These are phyloP conservation scores for Arachis monticola DNA, from an alignment of 331 rosid genomes.

Conservation along the genomic window DNA sequence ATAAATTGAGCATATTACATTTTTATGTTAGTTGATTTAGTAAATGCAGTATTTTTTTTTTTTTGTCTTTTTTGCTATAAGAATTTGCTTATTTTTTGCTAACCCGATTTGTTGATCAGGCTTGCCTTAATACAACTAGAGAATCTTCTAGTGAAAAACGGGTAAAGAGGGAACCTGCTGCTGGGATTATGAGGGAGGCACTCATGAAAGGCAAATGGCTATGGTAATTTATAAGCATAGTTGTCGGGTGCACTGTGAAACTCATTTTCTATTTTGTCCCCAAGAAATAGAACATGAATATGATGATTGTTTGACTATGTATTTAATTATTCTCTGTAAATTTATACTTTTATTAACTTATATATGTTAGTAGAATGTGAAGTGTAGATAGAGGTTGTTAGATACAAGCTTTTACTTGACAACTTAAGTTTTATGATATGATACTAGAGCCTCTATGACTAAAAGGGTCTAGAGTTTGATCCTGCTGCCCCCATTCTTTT, in stretches of 20 bases:
- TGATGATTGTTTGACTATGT: conserved; percentile 15
- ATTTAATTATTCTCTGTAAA: not conserved
- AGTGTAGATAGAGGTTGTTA: not conserved
- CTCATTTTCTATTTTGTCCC: not conserved
- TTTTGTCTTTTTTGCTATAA: not conserved
- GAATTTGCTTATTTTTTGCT: conserved; percentile 34
- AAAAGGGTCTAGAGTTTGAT: too few relatives aligned
- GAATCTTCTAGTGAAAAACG: conserved; percentile 73
- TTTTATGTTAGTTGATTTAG: conserved; percentile 18
- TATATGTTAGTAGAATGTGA: not conserved
- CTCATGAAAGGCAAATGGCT: conserved; percentile 92
- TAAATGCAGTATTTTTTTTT: not conserved
- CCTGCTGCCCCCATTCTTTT: too few relatives aligned
- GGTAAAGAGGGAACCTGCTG: conserved; percentile 77
- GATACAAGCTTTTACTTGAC: too few relatives aligned
- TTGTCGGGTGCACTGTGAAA: conserved; percentile 5
- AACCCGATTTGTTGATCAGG: conserved; percentile 61
- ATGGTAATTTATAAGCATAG: conserved; percentile 66
- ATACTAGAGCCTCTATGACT: too few relatives aligned
- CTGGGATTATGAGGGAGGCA: conserved; percentile 73
- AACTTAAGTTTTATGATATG: too few relatives aligned
- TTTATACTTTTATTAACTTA: not conserved
- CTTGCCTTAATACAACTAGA: conserved; percentile 64
- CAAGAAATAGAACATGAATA: not conserved
- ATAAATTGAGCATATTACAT: not conserved